Base-by-base conservation (phyloP, 2,329 filamentous ascomycete species). In the Fusarium sororula region DNA sequence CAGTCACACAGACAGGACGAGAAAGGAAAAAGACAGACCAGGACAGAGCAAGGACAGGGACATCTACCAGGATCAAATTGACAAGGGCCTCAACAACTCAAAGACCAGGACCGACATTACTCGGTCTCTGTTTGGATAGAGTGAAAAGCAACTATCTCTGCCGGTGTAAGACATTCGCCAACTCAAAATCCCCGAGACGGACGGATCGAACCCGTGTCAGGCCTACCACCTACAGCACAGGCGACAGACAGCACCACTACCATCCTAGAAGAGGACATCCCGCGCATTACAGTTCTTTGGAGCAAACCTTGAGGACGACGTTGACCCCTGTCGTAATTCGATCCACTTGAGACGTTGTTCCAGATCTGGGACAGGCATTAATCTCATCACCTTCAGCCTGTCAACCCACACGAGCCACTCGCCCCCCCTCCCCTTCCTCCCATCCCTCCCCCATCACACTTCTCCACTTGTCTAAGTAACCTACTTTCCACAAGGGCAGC, bases 281-380 rank as follows among this genome's bases (percentile, higher is more conserved):
- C 54, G 48, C 54, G 42, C 62, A 50, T 64, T 69, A 69, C 51
- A 69, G 51, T 56, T 63, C n/a, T 50, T 44, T 69, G 66, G 66
- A 56, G 38, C 65, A 57, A 69, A 69, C 65, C 58, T 67, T 60
- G 57, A 63, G 54, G 62, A 42, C 39, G 51, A 30, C 53, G 47
- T 67, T 61, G 28, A 62, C 72, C 72, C 73, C 69, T 75, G 70
- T 71, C 63, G 48, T 64, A 62, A 47, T 60, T 59, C 72, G 75
- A 69, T 77, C 75, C 75, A 77, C 75, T 77, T 64, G 67, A 73
- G 75, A 71, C 71, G 58, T 72, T 74, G 67, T 77, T 70, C 75
- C 75, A 77, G 75, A 77, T 77, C 75, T 77, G 54, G 66, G 62
- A 55, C 73, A 73, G 68, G 68, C 74, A 76, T 75, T 74, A 75